phyloP scores from a whole-genome alignment of 2,329 filamentous ascomycete species.

The Rutstroemia sp. region DNA sequence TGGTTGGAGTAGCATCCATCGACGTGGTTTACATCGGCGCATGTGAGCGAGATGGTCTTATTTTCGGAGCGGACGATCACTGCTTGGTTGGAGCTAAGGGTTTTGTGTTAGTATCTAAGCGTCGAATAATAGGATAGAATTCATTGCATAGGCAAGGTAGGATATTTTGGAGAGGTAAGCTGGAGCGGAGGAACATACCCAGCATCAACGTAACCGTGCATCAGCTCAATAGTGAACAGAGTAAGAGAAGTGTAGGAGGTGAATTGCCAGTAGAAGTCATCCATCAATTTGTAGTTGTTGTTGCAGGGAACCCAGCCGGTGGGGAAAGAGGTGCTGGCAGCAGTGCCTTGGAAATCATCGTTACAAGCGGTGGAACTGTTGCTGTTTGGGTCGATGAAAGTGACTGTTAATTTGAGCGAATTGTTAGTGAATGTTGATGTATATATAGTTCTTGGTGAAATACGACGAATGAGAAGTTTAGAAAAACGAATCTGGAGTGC shows the following conservation, averaged over 20 bases:
- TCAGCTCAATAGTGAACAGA: slow-evolving; percentile 18
- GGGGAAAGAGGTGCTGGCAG: slow-evolving; percentile 12
- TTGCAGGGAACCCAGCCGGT: slow-evolving; percentile 12
- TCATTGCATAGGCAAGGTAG: background rate
- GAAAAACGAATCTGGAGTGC: slow-evolving; percentile 8
- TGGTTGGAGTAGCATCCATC: slow-evolving; percentile 9
- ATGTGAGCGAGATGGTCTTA: background rate
- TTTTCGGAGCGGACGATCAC: background rate
- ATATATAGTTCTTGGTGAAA: no score
- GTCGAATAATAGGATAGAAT: background rate
- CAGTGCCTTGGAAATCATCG: slow-evolving; percentile 17
- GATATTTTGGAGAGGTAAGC: background rate
- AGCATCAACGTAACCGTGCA: slow-evolving; percentile 20
- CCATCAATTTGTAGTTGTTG: slow-evolving; percentile 6
- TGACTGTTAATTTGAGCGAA: slow-evolving; percentile 14
- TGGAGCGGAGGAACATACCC: slow-evolving; percentile 11
- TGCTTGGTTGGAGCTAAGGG: background rate
- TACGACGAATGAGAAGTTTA: no score
- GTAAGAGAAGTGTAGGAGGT: slow-evolving; percentile 10
- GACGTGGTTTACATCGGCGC: slow-evolving; percentile 5
- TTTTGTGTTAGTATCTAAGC: background rate
- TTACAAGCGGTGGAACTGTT: slow-evolving; percentile 23
- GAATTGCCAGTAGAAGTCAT: slow-evolving; percentile 21
- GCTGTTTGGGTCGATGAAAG: slow-evolving; percentile 25
- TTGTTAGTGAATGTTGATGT: background rate